Evolutionary conservation across 345 rosid species (phyloP), one percentile per base, ranked within the genome.

Genomic region (Lagerstroemia speciosa): DNA sequence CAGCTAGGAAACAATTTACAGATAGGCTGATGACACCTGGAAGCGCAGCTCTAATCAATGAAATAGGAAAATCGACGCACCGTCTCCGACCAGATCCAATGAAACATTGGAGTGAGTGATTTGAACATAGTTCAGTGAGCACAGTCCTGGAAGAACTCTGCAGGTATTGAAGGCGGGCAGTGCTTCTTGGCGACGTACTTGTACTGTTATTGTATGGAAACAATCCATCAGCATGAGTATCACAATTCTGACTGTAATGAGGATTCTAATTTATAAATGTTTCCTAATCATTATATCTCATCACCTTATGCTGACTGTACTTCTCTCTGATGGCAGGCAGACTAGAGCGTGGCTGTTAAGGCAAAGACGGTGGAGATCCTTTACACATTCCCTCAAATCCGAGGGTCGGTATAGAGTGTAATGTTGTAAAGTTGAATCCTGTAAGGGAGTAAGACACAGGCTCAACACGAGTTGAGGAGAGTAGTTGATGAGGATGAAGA

Each of bases 251-350:
- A 43, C 8, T 8, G 0, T 36, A 36, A 9, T 36, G 38, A 2
- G 5, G 46, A 41, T 41, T 41, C 14, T 41, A 41, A 48, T 4
- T 22, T 22, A 22, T 24, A 48, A 22, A 48, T 19, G 20, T 17
- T 48, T 48, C 55, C 55, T 3, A 24, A 48, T 48, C 1, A 17
- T 19, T 48, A 19, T 1, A 22, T 48, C 26, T 22, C 57, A 60
- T 81, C 80, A 93, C 98, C 84, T 89, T 93, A 62, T 93, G 95
- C 63, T 85, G 96, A 76, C 89, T 86, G 78, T 89, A 93, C 74
- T 93, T 93, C 78, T 91, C 94, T 69, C 91, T 83, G 63, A 93
- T 69, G 62, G 98, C 93, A 11, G 90, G 90, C 67, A 89, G 73
- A 26, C 81, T 84, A 19, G 86, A 77, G 73, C 76, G 29, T 83